Percentiles rank a stretch among this genome's conserved stretches.
phyloP scores from a whole-genome alignment of 306 rosid genomes.

The Quercus variabilis region DNA sequence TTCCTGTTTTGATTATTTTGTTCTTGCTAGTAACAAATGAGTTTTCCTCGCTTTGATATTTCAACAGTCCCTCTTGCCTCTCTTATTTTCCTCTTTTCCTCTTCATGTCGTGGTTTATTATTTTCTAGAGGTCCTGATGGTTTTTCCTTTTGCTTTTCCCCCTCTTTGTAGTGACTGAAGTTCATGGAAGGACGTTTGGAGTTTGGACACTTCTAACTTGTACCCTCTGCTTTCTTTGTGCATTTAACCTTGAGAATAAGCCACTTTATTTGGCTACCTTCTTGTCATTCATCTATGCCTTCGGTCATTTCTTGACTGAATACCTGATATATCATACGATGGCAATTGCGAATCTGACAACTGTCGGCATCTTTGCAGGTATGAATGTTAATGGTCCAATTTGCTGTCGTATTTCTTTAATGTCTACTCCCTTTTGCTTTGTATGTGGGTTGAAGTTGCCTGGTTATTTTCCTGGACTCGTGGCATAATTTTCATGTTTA shows the following conservation, averaged over 20 bases:
- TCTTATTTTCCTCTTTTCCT: background rate
- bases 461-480: background rate
- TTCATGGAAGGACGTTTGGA: constrained; percentile 97
- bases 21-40: background rate
- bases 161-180: constrained; percentile 68
- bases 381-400: constrained; percentile 17
- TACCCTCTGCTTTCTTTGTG: constrained; percentile 91
- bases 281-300: constrained; percentile 78
- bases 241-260: constrained; percentile 88
- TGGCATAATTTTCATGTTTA: background rate
- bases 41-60: background rate
- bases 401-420: constrained; percentile 8
- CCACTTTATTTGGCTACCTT: constrained; percentile 82
- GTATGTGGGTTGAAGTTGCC: background rate
- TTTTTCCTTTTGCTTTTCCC: background rate
- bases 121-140: background rate
- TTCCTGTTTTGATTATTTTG: background rate
- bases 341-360: constrained; percentile 66
- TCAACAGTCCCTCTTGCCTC: background rate
- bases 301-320: constrained; percentile 90
- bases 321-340: constrained; percentile 72
- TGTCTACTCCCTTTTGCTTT: background rate
- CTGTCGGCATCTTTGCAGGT: constrained; percentile 92
- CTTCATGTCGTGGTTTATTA: background rate
- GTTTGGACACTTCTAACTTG: constrained; percentile 90